These are phyloP conservation scores for Colletotrichum tanaceti DNA, from an alignment of 2,329 filamentous ascomycete genomes.

Conservation along the genomic window DNA sequence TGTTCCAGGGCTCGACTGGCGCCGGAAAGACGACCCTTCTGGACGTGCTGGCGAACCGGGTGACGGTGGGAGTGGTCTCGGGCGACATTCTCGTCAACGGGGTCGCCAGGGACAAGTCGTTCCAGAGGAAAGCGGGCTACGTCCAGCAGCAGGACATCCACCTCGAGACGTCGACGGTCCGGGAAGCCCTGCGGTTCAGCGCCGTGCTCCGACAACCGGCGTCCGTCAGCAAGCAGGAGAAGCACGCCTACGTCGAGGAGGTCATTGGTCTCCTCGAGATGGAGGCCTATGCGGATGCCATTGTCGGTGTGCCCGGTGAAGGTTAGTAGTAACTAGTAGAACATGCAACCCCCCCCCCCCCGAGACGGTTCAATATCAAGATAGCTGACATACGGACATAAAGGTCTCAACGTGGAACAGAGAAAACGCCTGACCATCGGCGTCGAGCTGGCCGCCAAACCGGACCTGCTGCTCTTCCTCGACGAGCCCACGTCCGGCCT, in stretches of 20 bases:
- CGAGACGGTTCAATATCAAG: not conserved
- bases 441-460: constrained; percentile 80
- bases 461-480: constrained; percentile 77
- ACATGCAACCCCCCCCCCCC: too few species aligned
- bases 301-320: constrained; percentile 76
- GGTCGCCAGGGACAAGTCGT: constrained; percentile 69
- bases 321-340: too few species aligned
- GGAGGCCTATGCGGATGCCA: constrained; percentile 75
- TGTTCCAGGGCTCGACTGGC: constrained; percentile 24
- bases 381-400: too few species aligned
- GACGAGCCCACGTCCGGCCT: constrained; percentile 83
- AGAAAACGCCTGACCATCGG: constrained; percentile 75
- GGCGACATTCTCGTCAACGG: constrained; percentile 78
- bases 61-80: constrained; percentile 75
- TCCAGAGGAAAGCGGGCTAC: constrained; percentile 76
- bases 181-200: constrained; percentile 74
- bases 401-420: constrained; percentile 59
- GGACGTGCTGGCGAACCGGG: constrained; percentile 70
- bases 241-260: constrained; percentile 45
- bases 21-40: constrained; percentile 65
- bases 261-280: constrained; percentile 51
- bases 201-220: constrained; percentile 75
- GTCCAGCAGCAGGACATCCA: constrained; percentile 71
- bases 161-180: constrained; percentile 53
- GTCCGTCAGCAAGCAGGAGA: constrained; percentile 55